Evolutionary conservation across 495 filamentous ascomycete species (phyloP).

Genomic region (Aspergillus bridgeri): DNA sequence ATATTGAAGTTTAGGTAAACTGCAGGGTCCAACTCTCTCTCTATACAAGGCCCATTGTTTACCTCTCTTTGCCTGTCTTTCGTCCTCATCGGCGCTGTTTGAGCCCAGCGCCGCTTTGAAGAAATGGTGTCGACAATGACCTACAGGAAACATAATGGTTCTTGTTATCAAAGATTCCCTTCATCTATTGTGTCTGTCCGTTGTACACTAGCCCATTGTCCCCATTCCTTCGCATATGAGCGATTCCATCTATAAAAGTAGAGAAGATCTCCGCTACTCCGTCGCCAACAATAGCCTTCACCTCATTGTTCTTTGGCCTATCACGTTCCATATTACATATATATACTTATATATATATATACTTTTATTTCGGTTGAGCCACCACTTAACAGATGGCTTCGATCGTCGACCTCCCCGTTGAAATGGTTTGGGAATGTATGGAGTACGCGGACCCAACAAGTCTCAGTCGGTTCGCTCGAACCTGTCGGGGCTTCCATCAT

Average conservation of each 20-base stretch:
- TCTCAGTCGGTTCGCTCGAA: not conserved
- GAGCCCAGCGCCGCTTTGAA: too few species aligned
- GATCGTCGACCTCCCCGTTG: not conserved
- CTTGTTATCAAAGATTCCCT: not conserved
- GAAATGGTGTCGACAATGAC: too few species aligned
- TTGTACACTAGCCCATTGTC: not conserved
- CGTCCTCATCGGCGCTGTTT: not conserved
- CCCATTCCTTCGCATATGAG: too few species aligned
- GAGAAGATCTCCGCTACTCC: too few species aligned
- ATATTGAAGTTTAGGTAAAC: too few species aligned
- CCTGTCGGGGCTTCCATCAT: not conserved
- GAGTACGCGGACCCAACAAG: not conserved
- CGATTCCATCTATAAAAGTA: too few species aligned
- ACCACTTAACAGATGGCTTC: not conserved
- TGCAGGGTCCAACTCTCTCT: too few species aligned
- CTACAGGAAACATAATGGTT: too few species aligned
- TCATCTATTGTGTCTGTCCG: not conserved
- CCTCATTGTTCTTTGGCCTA: too few species aligned
- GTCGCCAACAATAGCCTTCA: too few species aligned
- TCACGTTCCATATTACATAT: too few species aligned
- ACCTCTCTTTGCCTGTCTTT: not conserved
- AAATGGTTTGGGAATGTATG: not conserved
- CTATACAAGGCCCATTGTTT: not conserved
- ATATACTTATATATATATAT: not conserved
- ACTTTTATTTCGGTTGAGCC: not conserved